Evolutionary conservation across 495 filamentous ascomycete species (phyloP).

Genomic region (Talaromyces ruber): DNA sequence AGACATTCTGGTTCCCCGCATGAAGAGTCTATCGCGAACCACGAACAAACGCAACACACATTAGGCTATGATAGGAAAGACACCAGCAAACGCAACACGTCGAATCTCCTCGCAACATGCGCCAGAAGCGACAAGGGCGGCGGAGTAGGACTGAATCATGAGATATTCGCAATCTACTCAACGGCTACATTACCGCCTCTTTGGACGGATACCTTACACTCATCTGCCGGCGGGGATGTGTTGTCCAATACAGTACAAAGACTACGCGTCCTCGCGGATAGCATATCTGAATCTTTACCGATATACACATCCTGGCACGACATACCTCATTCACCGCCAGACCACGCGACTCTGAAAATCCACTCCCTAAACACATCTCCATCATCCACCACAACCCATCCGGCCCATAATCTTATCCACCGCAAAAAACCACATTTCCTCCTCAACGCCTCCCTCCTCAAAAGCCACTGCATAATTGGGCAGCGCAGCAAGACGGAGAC

Average conservation of each 20-base stretch:
- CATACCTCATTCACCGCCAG: neutral
- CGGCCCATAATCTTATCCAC: neutral
- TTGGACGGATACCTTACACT: neutral
- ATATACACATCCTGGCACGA: neutral
- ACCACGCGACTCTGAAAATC: neutral
- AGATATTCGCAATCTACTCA: constrained; percentile 1
- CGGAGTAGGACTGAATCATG: neutral
- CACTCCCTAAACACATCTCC: neutral
- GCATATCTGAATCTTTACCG: neutral
- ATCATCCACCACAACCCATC: neutral
- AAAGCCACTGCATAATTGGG: constrained; percentile 1
- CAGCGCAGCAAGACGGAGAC: neutral
- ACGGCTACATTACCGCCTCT: neutral
- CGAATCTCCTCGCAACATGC: neutral
- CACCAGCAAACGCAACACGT: neutral
- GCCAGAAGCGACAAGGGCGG: neutral
- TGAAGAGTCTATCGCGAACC: neutral
- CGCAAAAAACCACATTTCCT: neutral
- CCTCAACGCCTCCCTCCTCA: neutral
- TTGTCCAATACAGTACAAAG: neutral
- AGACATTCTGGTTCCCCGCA: neutral
- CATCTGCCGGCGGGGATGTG: neutral
- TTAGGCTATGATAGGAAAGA: neutral
- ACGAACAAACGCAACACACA: neutral
- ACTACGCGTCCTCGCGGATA: neutral